Evolutionary conservation across 768 basidiomycete species (phyloP), one percentile per base, ranked within the genome.

Genomic region (Trametes cingulata): DNA sequence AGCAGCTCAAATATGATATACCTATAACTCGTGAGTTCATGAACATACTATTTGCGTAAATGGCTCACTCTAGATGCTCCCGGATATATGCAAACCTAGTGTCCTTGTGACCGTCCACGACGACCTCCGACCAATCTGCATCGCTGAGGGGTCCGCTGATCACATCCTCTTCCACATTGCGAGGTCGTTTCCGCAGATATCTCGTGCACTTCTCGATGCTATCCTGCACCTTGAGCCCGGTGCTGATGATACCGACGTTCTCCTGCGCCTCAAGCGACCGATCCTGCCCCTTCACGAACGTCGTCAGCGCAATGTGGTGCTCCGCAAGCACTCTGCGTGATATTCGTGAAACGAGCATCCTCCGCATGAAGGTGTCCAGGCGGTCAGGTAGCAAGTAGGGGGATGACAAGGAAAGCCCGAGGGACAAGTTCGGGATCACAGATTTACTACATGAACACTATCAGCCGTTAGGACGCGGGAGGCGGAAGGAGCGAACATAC

Each of bases 271-370:
- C 35, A 14, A 40, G 2, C 13, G 52, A 39, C 6, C 33, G 51
- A 20, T 29, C 20, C 9, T 19, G 19, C 1, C 50, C 37, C 35
- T 74, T 71, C 58, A 84, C 77, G 25, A 80, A 82, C 57, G 83
- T 79, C 7, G 92, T 89, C 6, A 96, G 78, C 1, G 91, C 89
- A 53, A 95, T 83, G 66, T 96, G 93, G 65, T 96, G 93, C 69
- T 95, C 91, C 4, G 86, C 90, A 22, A 96, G 81, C 33, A 96
- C 94, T 33, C 93, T 85, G 20, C 93, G 82, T 13, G 93, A 94
- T 71, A 95, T 94, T 53, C 93, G 83, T 2, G 93, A 95, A 49
- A 93, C 83, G 10, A 96, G 81, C 93, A 96, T 96, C 22, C 93
- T 85, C 22, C 86, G 83, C 88, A 94, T 92, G 72, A 94, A 93